These are phyloP conservation scores for Deuterostichococcus epilithicus DNA, from an alignment of 139 green algal genomes.

Conservation along the genomic window DNA sequence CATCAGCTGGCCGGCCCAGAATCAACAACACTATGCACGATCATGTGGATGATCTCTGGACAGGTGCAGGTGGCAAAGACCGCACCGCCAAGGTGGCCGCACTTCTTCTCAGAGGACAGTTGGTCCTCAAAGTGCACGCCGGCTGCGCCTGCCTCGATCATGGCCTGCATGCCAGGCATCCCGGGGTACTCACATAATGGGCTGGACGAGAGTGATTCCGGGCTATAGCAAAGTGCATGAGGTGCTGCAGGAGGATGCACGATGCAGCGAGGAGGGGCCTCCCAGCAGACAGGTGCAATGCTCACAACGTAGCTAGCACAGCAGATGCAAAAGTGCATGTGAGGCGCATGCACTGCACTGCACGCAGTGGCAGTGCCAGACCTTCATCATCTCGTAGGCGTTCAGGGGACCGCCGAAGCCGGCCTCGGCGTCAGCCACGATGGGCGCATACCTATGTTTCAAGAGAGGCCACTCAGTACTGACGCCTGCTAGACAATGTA, in stretches of 20 bases:
- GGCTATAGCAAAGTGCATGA: too few relatives aligned
- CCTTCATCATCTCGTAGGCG: constrained; percentile 76
- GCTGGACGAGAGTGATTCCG: not conserved
- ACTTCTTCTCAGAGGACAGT: constrained; percentile 64
- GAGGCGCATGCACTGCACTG: too few relatives aligned
- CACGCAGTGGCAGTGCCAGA: not conserved
- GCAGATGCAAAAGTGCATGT: too few relatives aligned
- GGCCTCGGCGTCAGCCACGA: constrained; percentile 83
- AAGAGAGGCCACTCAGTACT: too few relatives aligned
- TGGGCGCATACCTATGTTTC: constrained; percentile 79
- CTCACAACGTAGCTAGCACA: too few relatives aligned
- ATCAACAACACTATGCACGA: too few relatives aligned
- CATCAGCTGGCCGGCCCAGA: too few relatives aligned
- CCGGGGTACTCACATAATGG: constrained; percentile 12
- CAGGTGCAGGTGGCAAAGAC: too few relatives aligned
- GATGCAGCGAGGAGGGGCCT: too few relatives aligned
- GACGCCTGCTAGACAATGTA: too few relatives aligned
- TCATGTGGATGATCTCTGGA: constrained; percentile 24
- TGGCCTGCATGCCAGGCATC: constrained; percentile 2
- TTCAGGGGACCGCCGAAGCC: constrained; percentile 87
- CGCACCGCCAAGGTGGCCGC: constrained; percentile 71
- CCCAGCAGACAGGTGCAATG: too few relatives aligned
- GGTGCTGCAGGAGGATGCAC: too few relatives aligned
- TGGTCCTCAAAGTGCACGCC: constrained; percentile 83
- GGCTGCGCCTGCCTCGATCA: constrained; percentile 74